phyloP scores from a whole-genome alignment of 441 rosid genomes.

The Populus tomentosa region DNA sequence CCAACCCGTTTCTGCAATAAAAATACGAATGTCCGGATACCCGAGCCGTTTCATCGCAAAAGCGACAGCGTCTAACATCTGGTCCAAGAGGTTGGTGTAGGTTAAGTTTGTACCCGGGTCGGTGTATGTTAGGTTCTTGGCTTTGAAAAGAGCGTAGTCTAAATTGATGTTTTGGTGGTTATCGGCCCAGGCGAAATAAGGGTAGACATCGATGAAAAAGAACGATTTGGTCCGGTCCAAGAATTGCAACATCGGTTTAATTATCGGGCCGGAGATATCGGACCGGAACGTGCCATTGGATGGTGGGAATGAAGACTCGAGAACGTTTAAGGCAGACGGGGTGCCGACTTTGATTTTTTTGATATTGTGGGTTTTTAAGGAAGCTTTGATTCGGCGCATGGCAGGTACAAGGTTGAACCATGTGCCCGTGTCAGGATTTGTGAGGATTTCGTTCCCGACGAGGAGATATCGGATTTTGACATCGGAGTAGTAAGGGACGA shows the following conservation, averaged over 20 bases:
- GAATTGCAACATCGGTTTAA: conserved; percentile 75
- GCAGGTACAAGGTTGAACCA: conserved; percentile 69
- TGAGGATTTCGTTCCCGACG: conserved; percentile 81
- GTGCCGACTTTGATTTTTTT: conserved; percentile 71
- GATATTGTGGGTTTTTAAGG: conserved; percentile 37
- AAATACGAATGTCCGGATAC: conserved; percentile 58
- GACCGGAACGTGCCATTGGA: conserved; percentile 69
- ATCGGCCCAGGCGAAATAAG: conserved; percentile 71
- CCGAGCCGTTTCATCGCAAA: conserved; percentile 80
- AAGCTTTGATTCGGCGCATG: conserved; percentile 55
- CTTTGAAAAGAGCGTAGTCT: conserved; percentile 56
- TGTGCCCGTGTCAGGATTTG: conserved; percentile 36
- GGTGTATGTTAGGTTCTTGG: conserved; percentile 43
- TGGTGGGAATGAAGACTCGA: conserved; percentile 71
- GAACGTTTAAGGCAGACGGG: conserved; percentile 58
- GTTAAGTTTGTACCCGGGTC: conserved; percentile 61
- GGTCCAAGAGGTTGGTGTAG: conserved; percentile 82
- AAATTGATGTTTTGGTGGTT: conserved; percentile 51
- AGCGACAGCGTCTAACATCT: conserved; percentile 66
- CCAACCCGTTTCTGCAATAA: conserved; percentile 96
- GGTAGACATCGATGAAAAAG: conserved; percentile 66
- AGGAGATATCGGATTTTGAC: conserved; percentile 48
- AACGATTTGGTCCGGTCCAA: conserved; percentile 78
- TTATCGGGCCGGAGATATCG: conserved; percentile 46
- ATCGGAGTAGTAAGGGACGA: no score